Percentiles rank a stretch among this genome's conserved stretches.
These are phyloP conservation scores for Fagopyrum esculentum DNA, from an alignment of 148 eudicot genomes.

Conservation along the genomic window DNA sequence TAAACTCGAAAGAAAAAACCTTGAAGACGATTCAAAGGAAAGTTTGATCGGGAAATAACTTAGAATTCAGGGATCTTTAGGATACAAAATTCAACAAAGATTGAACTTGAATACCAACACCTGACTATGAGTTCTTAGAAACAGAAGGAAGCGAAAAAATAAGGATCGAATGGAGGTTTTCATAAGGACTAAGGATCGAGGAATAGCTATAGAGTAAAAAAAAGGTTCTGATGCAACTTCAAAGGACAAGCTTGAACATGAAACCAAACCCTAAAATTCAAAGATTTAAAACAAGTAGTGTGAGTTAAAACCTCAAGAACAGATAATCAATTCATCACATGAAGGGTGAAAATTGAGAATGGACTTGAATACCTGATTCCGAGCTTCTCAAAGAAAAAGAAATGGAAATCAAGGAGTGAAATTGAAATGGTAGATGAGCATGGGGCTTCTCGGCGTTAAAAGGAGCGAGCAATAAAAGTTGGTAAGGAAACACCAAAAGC, in stretches of 20 bases:
- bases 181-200: not conserved
- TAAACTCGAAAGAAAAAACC: not conserved
- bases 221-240: not conserved
- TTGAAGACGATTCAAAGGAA: not conserved
- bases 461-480: not conserved
- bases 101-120: not conserved
- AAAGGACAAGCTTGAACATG: not conserved
- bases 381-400: not conserved
- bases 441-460: not conserved
- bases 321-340: not conserved
- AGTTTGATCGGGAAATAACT: too few relatives aligned
- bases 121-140: not conserved
- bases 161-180: not conserved
- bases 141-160: not conserved
- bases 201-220: not conserved
- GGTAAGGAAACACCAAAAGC: not conserved
- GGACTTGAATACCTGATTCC: not conserved
- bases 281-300: not conserved
- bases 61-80: too few relatives aligned
- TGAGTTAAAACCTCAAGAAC: not conserved
- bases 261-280: not conserved
- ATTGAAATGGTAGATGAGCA: not conserved
- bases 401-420: not conserved
- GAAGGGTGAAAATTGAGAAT: not conserved
- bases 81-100: not conserved